Base-by-base conservation (phyloP, 352 stramenopile species). In the Globisporangium polare region DNA sequence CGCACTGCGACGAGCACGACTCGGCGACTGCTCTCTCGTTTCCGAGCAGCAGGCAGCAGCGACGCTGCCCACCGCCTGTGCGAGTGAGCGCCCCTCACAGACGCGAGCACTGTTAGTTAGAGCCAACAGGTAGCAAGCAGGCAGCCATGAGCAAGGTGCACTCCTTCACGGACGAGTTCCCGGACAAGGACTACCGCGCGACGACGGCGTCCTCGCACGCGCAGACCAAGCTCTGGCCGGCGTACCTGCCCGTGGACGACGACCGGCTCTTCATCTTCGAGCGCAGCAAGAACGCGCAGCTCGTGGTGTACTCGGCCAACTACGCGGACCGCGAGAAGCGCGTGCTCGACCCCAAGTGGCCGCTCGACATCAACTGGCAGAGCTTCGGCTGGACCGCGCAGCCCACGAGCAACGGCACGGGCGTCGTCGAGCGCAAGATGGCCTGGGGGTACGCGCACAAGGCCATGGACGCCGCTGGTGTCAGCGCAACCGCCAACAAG, bases 341-440 rank as follows among this genome's bases (percentile, higher is more conserved):
- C 8, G 63, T 77, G 45, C 60, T 90, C 45, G 73, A 92, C 66
- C 58, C 72, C 22, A 87, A 88, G 62, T 82, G 68, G 66, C 83
- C 83, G 42, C 68, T 92, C 47, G 80, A 92, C 65, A 89, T 92
- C 71, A 89, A 88, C 56, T 92, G 83, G 83, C 79, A 89, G 68
- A 90, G 80, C 65, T 92, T 88, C 59, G 83, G 83, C 39, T 92
- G 83, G 83, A 92, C 83, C 5, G 58, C 58, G 20, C 69, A 86
- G 59, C 83, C 80, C 13, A 88, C 75, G 43, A 88, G 61, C 55
- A 92, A 92, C 50, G 51, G 62, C 17, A 90, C 78, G 9, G 83
- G 83, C 43, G 78, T 88, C 65, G 52, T 90, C 46, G 83, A 92
- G 59, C 78, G 83, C 51, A 73, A 65, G 64, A 64, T 92, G 53